Base-by-base conservation (phyloP, 805 yeast species). In the Candida adriatica region DNA sequence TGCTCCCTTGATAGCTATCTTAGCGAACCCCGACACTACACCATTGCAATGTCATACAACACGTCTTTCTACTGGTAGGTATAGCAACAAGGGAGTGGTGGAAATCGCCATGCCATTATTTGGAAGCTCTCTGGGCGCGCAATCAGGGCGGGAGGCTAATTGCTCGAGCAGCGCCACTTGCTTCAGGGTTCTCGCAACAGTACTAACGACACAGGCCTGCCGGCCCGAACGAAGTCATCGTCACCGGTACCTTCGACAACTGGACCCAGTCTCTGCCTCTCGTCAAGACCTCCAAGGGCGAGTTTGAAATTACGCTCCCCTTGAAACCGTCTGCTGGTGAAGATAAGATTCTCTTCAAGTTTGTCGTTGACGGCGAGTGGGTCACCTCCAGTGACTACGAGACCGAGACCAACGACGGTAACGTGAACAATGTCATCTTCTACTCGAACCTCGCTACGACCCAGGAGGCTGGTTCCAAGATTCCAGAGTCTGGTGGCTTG, bases 361-460 rank as follows among this genome's bases (percentile, higher is more conserved):
- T 71, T 49, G 70, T 80, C 35, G 87, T 79, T 26, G 87, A 79
- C 51, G 85, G 79, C 27, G 69, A 68, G 27, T 80, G 87, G 87
- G 49, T 54, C 13, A 54, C 59, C 14, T 64, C 64, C 33, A 51
- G 56, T 1, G 44, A 51, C 3, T 70, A 64, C 41, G 53, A 55
- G 27, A 68, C 68, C 35, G 60, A 56, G 24, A 80, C 73, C 45
- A 50, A 38, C 13, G 32, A 59, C 23, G 60, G 65, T 5, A 56
- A 56, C 31, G 54, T 51, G 26, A 64, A 64, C 43, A 65, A 64
- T 39, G 62, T 48, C 25, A 36, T 63, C 13, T 52, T 42, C 30
- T 38, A 39, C 18, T 27, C 49, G 13, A 47, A 51, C 18, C 35
- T 54, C 23, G 27, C 34, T 14, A 27, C 41, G 13, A 27, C 41